A percentile compares a stretch with the other conserved stretches of the same genome.
These are phyloP conservation scores for Phytophthora cactorum DNA, from an alignment of 352 stramenopile species.

Conservation along the genomic window DNA sequence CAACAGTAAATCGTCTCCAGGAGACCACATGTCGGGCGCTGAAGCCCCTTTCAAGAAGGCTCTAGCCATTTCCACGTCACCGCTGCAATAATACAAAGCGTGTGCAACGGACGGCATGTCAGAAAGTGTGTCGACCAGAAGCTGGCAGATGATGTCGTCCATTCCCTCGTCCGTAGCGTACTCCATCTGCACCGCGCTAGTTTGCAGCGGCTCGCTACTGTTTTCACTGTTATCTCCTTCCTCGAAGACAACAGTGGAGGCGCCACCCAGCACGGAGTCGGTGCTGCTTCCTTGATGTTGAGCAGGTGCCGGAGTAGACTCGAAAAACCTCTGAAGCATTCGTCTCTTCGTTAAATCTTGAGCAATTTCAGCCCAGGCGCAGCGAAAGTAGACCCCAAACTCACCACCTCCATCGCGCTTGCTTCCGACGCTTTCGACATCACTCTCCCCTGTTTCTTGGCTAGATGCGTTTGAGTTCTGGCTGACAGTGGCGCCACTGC, in stretches of 20 bases:
- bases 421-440: slow-evolving; percentile 5
- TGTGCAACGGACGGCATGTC: slow-evolving; percentile 34
- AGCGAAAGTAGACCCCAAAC: slow-evolving; percentile 33
- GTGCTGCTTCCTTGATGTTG: slow-evolving; percentile 6
- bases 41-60: slow-evolving; percentile 44
- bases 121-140: slow-evolving; percentile 46
- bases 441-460: slow-evolving; percentile 1
- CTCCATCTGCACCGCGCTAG: too few species aligned
- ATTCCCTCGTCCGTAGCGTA: slow-evolving; percentile 33
- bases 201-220: background rate
- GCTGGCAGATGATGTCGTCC: slow-evolving; percentile 35
- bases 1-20: slow-evolving; percentile 60
- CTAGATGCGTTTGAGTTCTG: background rate
- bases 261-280: slow-evolving; percentile 1
- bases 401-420: background rate
- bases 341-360: slow-evolving; percentile 23
- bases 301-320: slow-evolving; percentile 1
- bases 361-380: slow-evolving; percentile 18
- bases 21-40: slow-evolving; percentile 49
- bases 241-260: background rate
- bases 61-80: slow-evolving; percentile 34
- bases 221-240: background rate
- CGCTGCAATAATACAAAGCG: slow-evolving; percentile 53
- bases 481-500: slow-evolving; percentile 1
- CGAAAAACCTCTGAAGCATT: slow-evolving; percentile 33